Base-by-base conservation (phyloP, 2,329 filamentous ascomycete genomes). In the Alternaria sp. region DNA sequence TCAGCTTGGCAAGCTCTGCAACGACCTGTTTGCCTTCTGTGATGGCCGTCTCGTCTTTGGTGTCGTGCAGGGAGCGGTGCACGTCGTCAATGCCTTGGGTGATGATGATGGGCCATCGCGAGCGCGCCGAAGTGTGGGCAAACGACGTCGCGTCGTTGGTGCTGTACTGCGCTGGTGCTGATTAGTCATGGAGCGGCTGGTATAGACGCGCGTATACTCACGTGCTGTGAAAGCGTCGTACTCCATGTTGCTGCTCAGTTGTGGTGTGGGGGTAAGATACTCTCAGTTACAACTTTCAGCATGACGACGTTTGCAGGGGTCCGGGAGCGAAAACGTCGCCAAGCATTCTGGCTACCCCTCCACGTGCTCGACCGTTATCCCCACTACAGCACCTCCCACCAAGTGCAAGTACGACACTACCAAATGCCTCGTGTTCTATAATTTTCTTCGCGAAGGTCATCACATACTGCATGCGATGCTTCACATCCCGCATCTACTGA, bases 71-170 rank as follows among this genome's bases (percentile, higher is more conserved):
- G 8, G 92, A 86, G 56, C 92, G 92, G 82, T 97, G 94, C n/a
- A 97, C 86, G 79, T 98, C 95, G 78, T 99, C 95, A 75, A 99
- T 96, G 60, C 91, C 92, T 78, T 94, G 89, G 15, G 96, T 98
- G 72, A 99, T 83, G 77, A 99, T 99, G 60, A 97, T 86, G 15
- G 96, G 96, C 96, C 95, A 99, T 79, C 96, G 87, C 70, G 94
- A 90, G 75, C 91, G 87, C 33, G 93, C 95, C 9, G 96, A 97
- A 64, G 90, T 85, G 80, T 90, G 93, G 56, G 92, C 96, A 78
- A 98, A 98, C 51, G 94, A 97, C 45, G 86, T 92, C 74, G 88
- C 88, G 83, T 98, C 94, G 73, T 87, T 89, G 41, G 94, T 98
- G 71, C 85, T 86, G 79, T 91, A 96, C 65, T 88, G 89, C 50